phyloP scores from a whole-genome alignment of 306 rosid species.

The Calophaca sinica region DNA sequence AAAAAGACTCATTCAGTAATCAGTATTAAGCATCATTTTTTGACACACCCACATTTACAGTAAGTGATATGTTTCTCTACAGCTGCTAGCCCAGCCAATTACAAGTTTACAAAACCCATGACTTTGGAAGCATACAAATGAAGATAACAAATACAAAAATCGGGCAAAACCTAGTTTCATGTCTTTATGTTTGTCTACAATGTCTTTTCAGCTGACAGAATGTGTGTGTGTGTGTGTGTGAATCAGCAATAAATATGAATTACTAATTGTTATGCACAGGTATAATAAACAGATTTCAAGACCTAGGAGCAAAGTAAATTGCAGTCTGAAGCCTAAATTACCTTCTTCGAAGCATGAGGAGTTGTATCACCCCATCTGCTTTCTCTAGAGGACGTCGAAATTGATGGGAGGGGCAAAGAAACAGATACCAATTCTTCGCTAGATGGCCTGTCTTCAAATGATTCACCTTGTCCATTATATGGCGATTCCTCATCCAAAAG shows the following conservation, averaged over 20 bases:
- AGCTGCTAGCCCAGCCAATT: not conserved
- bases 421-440: conserved; percentile 71
- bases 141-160: not conserved
- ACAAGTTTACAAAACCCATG: not conserved
- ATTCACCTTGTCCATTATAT: conserved; percentile 54
- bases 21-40: no score
- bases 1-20: no score
- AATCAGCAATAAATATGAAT: conserved; percentile 11
- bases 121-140: not conserved
- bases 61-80: not conserved
- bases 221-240: not conserved
- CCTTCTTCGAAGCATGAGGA: conserved; percentile 86
- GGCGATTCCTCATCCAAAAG: conserved; percentile 83
- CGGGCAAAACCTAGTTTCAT: not conserved
- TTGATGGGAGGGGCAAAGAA: conserved; percentile 61
- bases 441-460: conserved; percentile 60
- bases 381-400: conserved; percentile 66
- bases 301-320: conserved; percentile 30
- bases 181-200: not conserved
- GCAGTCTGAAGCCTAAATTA: conserved; percentile 48
- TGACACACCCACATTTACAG: not conserved
- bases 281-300: conserved; percentile 33
- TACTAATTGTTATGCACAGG: not conserved
- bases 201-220: not conserved
- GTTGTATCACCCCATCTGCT: conserved; percentile 85